Evolutionary conservation across 2,329 filamentous ascomycete species (phyloP), one percentile per base, ranked within the genome.

Genomic region (Colletotrichum sp.): DNA sequence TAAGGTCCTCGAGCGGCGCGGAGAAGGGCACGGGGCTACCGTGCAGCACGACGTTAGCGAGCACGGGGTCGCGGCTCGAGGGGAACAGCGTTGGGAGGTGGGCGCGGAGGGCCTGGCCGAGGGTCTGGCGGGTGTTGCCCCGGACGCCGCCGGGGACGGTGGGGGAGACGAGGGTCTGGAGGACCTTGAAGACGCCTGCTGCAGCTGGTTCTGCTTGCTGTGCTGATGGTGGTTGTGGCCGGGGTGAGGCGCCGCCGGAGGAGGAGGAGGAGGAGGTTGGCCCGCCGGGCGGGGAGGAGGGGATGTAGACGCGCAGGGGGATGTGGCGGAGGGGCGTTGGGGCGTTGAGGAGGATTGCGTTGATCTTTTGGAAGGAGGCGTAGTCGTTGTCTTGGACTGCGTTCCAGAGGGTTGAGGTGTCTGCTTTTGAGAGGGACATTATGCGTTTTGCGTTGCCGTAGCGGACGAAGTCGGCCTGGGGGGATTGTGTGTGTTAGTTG

Each of bases 391-490:
- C 91, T 83, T 93, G 90, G 57, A 98, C 95, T 12, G 95, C 91
- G 78, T 93, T 90, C 95, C 96, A 98, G 39, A 98, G 88, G 36
- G 93, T 91, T 9, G 93, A 95, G 16, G 95, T 97, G 83, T 98
- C 93, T 62, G 95, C 92, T 83, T 96, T 96, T 76, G 94, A 95
- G 81, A 98, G 88, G 70, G 93, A 93, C 95, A 98, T 98, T 81
- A 98, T 96, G 76, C 94, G 93, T 83, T 96, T 96, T 18, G 95
- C 95, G 70, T 94, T 97, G 60, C 96, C 95, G 79, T 97, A 96
- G 68, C 96, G 92, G 67, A 98, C 88, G 79, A 96, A 98, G 84
- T 98, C 96, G 34, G 96, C 96, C 89, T 72, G 10, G 6, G 26
- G 4, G 28, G 15, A 1, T 21, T 21, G 59, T 62, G 10, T 13